Conservation (phyloP, 331 rosid genomes). For the Malus hybrid region DNA sequence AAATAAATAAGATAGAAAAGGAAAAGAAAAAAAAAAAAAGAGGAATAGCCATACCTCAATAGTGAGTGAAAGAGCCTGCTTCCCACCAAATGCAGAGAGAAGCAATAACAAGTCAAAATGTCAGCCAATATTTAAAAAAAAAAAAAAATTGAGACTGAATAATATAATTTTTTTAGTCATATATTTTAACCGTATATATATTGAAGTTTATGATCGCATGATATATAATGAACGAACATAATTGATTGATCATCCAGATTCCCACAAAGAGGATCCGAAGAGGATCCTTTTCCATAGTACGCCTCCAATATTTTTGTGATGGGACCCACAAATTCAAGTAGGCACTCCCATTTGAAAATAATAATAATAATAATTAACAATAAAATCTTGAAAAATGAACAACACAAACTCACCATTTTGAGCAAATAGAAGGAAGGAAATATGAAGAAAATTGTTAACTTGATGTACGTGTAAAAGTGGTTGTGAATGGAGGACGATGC, state of each 20-base stretch:
- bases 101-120: not conserved
- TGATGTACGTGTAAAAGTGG: not conserved
- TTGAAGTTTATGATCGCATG: no score
- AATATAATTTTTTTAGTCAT: no score
- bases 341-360: no score
- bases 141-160: not conserved
- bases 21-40: not conserved
- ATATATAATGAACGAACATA: no score
- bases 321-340: no score
- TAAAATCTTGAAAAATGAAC: no score
- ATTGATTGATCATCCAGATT: no score
- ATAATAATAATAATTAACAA: no score
- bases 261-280: no score
- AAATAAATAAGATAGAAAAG: not conserved
- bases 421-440: constrained; percentile 1
- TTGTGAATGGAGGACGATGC: not conserved
- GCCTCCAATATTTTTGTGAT: no score
- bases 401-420: constrained; percentile 39
- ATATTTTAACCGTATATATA: no score
- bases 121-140: not conserved
- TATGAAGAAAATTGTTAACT: not conserved
- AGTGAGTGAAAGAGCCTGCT: constrained; percentile 34
- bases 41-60: constrained; percentile 32
- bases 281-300: no score
- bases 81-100: constrained; percentile 16